Evolutionary conservation across 2,329 filamentous ascomycete genomes (phyloP).

Genomic region (Fusarium transvaalense): DNA sequence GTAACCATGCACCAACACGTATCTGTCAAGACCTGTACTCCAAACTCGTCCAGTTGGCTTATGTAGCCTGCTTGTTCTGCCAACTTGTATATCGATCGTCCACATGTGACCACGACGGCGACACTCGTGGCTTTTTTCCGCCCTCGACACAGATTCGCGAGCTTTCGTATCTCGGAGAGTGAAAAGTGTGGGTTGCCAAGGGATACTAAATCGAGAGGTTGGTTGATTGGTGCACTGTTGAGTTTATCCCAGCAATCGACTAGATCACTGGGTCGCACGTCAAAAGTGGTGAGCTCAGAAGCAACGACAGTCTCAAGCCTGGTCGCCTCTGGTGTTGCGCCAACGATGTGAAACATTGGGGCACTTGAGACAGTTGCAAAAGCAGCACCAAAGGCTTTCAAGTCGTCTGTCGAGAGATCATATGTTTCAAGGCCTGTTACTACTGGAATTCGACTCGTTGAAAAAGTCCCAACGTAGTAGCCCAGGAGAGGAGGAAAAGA

Average conservation of each 20-base stretch:
- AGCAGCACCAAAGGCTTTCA: slow-evolving; percentile 39
- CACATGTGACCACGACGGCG: slow-evolving; percentile 12
- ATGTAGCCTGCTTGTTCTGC: slow-evolving; percentile 34
- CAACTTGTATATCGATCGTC: slow-evolving; percentile 22
- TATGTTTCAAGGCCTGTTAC: slow-evolving; percentile 26
- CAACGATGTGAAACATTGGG: slow-evolving; percentile 42
- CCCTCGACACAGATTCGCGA: background rate
- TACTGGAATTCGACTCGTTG: slow-evolving; percentile 28
- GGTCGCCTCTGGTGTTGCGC: slow-evolving; percentile 37
- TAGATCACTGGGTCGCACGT: slow-evolving; percentile 16
- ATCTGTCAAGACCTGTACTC: slow-evolving; percentile 29
- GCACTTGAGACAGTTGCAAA: slow-evolving; percentile 41
- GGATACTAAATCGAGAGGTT: slow-evolving; percentile 27
- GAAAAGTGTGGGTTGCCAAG: slow-evolving; percentile 42
- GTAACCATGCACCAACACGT: slow-evolving; percentile 38
- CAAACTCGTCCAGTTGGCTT: slow-evolving; percentile 13
- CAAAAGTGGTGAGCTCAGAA: background rate
- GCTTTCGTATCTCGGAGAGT: slow-evolving; percentile 20
- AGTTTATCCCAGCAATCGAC: slow-evolving; percentile 20
- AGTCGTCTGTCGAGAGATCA: slow-evolving; percentile 29
- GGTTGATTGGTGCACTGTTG: slow-evolving; percentile 14
- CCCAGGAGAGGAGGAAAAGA: slow-evolving; percentile 38
- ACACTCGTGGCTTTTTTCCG: background rate
- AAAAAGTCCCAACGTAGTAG: slow-evolving; percentile 32
- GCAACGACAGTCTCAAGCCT: background rate